These are phyloP conservation scores for Pyrus pyrifolia DNA, from an alignment of 306 rosid genomes.

Conservation along the genomic window DNA sequence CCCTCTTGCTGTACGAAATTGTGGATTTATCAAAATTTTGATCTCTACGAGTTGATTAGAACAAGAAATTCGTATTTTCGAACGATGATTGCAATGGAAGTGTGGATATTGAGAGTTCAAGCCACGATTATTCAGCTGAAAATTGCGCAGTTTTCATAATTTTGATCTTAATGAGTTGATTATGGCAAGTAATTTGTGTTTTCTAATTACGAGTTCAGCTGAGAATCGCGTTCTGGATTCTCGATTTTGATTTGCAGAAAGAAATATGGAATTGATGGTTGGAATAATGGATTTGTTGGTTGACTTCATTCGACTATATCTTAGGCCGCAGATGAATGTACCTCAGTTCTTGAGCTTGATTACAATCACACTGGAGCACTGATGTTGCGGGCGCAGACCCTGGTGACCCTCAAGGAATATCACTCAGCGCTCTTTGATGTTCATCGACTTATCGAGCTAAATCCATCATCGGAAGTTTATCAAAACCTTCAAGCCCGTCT, in stretches of 20 bases:
- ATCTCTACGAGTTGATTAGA: neutral
- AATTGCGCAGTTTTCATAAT: neutral
- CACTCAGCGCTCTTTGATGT: constrained; percentile 92
- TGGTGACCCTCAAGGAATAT: constrained; percentile 78
- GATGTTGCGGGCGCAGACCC: constrained; percentile 82
- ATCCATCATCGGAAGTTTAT: constrained; percentile 90
- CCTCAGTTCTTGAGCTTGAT: constrained; percentile 87
- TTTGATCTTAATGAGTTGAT: neutral
- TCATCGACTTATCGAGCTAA: constrained; percentile 70
- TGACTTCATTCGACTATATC: constrained; percentile 12
- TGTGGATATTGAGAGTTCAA: neutral
- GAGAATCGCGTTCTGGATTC: neutral
- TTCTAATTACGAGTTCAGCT: neutral
- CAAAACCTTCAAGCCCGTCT: constrained; percentile 83
- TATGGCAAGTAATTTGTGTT: neutral
- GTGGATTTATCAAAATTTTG: neutral
- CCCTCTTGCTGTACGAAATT: neutral
- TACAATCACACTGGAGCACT: constrained; percentile 72
- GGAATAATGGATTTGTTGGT: neutral
- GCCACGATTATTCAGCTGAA: neutral
- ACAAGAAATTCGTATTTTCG: neutral
- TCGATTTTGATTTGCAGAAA: neutral
- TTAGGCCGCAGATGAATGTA: constrained; percentile 92
- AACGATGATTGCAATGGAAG: neutral
- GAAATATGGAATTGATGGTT: neutral